A percentile compares a stretch with the other conserved stretches of the same genome.
Conservation (phyloP, 768 basidiomycete genomes). For the Pleurotus djamor region DNA sequence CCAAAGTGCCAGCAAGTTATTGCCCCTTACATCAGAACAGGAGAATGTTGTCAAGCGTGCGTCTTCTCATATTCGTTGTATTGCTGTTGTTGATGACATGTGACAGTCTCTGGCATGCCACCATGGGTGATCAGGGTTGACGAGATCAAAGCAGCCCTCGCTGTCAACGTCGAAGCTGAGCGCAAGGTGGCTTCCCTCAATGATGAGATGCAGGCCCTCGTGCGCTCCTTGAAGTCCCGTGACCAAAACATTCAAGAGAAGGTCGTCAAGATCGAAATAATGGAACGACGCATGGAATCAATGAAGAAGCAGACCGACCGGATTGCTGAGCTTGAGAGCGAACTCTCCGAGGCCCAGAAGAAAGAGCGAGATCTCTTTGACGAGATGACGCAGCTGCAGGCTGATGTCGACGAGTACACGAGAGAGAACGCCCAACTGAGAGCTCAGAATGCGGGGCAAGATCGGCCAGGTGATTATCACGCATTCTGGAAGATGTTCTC, state of each 20-base stretch:
- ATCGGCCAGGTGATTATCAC: constrained; percentile 60
- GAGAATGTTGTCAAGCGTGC: constrained; percentile 81
- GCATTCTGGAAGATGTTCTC: not conserved
- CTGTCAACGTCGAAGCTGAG: constrained; percentile 91
- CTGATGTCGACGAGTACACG: constrained; percentile 83
- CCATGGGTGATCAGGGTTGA: constrained; percentile 87
- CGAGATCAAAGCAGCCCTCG: constrained; percentile 79
- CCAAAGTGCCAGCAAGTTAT: constrained; percentile 65
- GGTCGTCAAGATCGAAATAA: constrained; percentile 89
- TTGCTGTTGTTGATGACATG: constrained; percentile 1
- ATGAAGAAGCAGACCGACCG: constrained; percentile 89
- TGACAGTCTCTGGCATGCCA: constrained; percentile 63
- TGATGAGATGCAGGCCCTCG: constrained; percentile 88
- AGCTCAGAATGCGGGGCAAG: constrained; percentile 58
- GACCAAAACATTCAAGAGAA: constrained; percentile 91
- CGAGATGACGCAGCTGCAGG: constrained; percentile 90
- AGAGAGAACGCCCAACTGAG: constrained; percentile 88
- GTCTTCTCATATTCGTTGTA: constrained; percentile 26
- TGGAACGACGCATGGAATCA: constrained; percentile 91
- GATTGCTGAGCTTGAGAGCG: constrained; percentile 77
- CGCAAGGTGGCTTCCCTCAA: constrained; percentile 81
- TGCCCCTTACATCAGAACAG: constrained; percentile 69
- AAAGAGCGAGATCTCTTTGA: constrained; percentile 91
- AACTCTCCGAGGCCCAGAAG: constrained; percentile 78
- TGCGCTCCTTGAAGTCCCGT: constrained; percentile 80